Conservation (phyloP, 2,329 filamentous ascomycete species). For the Cercospora sp. region DNA sequence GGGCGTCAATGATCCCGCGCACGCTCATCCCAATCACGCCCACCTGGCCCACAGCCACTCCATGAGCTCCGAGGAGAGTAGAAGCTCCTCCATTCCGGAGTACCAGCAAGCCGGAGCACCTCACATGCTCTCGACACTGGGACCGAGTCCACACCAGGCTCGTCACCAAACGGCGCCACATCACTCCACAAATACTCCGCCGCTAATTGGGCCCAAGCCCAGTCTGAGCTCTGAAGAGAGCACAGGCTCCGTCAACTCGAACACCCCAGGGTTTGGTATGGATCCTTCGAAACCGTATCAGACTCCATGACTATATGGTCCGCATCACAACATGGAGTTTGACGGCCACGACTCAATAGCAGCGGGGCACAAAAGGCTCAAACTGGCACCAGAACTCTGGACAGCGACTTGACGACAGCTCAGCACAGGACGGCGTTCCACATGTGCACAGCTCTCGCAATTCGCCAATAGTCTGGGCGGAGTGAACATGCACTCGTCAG, state of each 20-base stretch:
- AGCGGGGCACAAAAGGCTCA: constrained; percentile 3
- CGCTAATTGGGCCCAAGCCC: constrained; percentile 3
- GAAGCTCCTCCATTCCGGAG: constrained; percentile 20
- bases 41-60: constrained; percentile 25
- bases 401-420: neutral
- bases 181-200: constrained; percentile 7
- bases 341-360: neutral
- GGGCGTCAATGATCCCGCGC: neutral
- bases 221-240: constrained; percentile 28
- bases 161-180: constrained; percentile 1
- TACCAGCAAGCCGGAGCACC: neutral
- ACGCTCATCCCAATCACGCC: constrained; percentile 12
- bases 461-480: neutral
- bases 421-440: neutral
- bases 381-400: constrained; percentile 5
- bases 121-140: constrained; percentile 7
- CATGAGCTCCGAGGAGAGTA: constrained; percentile 28
- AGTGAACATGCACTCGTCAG: neutral
- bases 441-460: neutral
- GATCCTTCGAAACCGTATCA: constrained; percentile 22
- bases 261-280: constrained; percentile 14
- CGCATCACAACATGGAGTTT: neutral
- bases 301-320: constrained; percentile 20
- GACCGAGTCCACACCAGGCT: constrained; percentile 8
- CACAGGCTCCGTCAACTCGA: constrained; percentile 22